Conservation (phyloP, 345 rosid genomes). For the Populus alba region DNA sequence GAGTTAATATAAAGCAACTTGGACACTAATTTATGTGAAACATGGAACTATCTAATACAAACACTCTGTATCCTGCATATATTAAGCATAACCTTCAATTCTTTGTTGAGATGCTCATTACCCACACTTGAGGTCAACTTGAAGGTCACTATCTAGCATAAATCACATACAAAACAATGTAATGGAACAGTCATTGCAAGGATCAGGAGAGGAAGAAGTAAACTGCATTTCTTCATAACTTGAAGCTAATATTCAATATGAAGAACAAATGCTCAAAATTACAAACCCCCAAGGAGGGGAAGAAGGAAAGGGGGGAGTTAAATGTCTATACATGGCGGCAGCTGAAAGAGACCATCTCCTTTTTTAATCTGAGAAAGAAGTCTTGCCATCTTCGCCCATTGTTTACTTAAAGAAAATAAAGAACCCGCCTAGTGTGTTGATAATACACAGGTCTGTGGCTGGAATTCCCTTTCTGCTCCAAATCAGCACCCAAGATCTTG, state of each 20-base stretch:
- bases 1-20: not conserved
- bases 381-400: constrained; percentile 3
- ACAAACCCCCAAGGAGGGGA: not conserved
- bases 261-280: constrained; percentile 3
- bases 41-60: not conserved
- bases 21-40: not conserved
- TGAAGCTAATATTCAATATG: constrained; percentile 10
- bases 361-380: not conserved
- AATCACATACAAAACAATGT: too few species aligned
- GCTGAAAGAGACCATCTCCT: not conserved
- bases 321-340: not conserved
- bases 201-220: not conserved
- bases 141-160: too few species aligned
- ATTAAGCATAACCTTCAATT: too few species aligned
- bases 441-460: constrained; percentile 17
- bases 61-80: not conserved
- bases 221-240: constrained; percentile 1
- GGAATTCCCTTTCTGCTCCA: constrained; percentile 17
- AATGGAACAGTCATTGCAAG: too few species aligned
- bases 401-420: constrained; percentile 6
- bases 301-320: not conserved
- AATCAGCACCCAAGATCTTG: constrained; percentile 10
- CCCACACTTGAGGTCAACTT: too few species aligned
- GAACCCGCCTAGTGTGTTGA: constrained; percentile 8
- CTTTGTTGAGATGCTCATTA: too few species aligned